Base-by-base conservation (phyloP, 2,329 filamentous ascomycete genomes). In the Remersonia thermophila region DNA sequence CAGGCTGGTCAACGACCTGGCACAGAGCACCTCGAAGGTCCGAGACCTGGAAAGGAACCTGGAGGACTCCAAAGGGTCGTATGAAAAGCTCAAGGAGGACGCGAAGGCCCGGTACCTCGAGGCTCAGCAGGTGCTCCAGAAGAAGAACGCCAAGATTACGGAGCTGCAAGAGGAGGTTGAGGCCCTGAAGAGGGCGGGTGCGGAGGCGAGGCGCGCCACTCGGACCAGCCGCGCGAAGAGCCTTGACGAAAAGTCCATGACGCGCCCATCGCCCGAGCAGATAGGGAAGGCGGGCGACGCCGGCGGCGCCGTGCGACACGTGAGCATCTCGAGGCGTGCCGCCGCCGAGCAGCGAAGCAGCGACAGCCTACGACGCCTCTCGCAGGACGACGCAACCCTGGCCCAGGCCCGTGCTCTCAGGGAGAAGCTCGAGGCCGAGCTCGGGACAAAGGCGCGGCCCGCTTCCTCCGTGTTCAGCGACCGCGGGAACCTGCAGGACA, bases 81-180 rank as follows among this genome's bases (percentile, higher is more conserved):
- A 73, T 40, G 68, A 74, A 28, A 50, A 59, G 7, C 62, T 75
- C 26, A 69, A 70, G 42, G 61, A 65, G 23, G 63, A 71, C 31
- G 66, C 68, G 13, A 69, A 74, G 41, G 53, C 61, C 5, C 65
- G 66, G 27, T 66, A 71, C n/a, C 56, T 60, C 7, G 72, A 78
- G 40, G 69, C 69, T 3, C 65, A 68, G 46, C 61, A 66, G 12
- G 68, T 76, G 2, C 46, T 77, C 30, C 62, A 69, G 36, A 66
- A 66, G 43, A 71, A 73, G 37, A 71, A 76, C 40, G 59, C 63
- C 27, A 72, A 72, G 52, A 73, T 77, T 40, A 56, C 63, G 7
- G 62, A 69, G 30, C 61, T 78, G 7, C 71, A 69, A 52, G 68
- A 65, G 45, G 66, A 72, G 44, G 52, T 74, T 27, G 61, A 60